Percentiles rank a stretch among this genome's conserved stretches.
Evolutionary conservation across 176 grass and related monocot genomes (phyloP).

Genomic region (Alloteropsis semialata): DNA sequence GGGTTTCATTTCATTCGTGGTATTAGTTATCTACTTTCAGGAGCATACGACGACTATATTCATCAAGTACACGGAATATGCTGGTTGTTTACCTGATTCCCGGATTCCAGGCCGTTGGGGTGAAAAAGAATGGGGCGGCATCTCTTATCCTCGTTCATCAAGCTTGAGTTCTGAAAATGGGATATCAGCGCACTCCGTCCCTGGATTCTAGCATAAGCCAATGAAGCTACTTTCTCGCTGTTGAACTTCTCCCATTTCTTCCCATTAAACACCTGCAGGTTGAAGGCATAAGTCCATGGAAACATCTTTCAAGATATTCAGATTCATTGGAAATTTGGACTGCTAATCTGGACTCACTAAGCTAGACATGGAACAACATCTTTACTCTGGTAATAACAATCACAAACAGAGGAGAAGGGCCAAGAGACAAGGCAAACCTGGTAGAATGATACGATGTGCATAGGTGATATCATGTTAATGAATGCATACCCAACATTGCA

Average conservation of each 20-base stretch:
- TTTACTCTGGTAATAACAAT: no score
- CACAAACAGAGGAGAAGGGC: no score
- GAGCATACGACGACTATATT: no score
- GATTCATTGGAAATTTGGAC: conserved; percentile 4
- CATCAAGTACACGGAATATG: no score
- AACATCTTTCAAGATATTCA: no score
- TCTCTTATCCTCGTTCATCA: conserved; percentile 99
- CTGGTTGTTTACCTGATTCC: conserved; percentile 98
- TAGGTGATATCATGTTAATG: conserved; percentile 95
- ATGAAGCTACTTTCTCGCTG: conserved; percentile 95
- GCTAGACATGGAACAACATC: neutral
- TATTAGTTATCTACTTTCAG: neutral
- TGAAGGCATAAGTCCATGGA: neutral
- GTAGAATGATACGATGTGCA: conserved; percentile 80
- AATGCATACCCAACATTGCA: conserved; percentile 98
- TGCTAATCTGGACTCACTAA: conserved; percentile 15
- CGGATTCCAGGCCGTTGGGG: conserved; percentile 92
- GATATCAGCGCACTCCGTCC: conserved; percentile 72
- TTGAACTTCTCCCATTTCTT: conserved; percentile 99
- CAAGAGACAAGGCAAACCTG: conserved; percentile 46
- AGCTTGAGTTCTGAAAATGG: conserved; percentile 97
- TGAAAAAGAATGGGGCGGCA: conserved; percentile 98
- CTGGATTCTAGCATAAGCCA: conserved; percentile 97
- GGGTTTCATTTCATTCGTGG: neutral
- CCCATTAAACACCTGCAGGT: conserved; percentile 77